These are phyloP conservation scores for Blastobotrys aristatus DNA, from an alignment of 1,139 yeast genomes.

Conservation along the genomic window DNA sequence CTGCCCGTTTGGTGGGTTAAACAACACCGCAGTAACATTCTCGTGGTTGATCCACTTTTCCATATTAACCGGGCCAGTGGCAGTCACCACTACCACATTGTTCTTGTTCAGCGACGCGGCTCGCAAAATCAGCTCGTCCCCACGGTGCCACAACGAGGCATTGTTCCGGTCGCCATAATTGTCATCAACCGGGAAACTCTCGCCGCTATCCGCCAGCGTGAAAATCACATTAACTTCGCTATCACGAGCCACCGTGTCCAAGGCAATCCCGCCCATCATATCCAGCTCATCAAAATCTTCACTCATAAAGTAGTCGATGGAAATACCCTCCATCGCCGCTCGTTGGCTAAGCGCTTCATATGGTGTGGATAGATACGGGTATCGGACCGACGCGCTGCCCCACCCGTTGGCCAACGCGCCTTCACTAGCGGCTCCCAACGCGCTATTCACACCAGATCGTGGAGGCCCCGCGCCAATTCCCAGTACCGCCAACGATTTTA, in stretches of 20 bases:
- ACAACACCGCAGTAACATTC: conserved; percentile 53
- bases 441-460: conserved; percentile 3
- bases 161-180: conserved; percentile 54
- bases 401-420: conserved; percentile 34
- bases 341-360: conserved; percentile 31
- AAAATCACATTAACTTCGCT: conserved; percentile 48
- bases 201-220: conserved; percentile 47
- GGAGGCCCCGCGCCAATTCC: conserved; percentile 9
- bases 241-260: conserved; percentile 26
- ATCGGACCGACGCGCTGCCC: conserved; percentile 47
- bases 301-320: conserved; percentile 22
- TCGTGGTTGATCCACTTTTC: conserved; percentile 57
- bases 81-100: conserved; percentile 52
- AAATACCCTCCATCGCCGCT: conserved; percentile 20
- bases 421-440: conserved; percentile 14
- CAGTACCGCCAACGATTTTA: neutral
- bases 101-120: conserved; percentile 44
- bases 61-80: conserved; percentile 57
- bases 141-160: conserved; percentile 48
- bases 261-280: neutral
- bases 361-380: conserved; percentile 53
- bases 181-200: conserved; percentile 48
- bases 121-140: conserved; percentile 47
- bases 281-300: conserved; percentile 11
- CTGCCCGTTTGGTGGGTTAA: conserved; percentile 56